phyloP scores from a whole-genome alignment of 225 moss, liverwort and hornwort genomes.

The Asterella californica region DNA sequence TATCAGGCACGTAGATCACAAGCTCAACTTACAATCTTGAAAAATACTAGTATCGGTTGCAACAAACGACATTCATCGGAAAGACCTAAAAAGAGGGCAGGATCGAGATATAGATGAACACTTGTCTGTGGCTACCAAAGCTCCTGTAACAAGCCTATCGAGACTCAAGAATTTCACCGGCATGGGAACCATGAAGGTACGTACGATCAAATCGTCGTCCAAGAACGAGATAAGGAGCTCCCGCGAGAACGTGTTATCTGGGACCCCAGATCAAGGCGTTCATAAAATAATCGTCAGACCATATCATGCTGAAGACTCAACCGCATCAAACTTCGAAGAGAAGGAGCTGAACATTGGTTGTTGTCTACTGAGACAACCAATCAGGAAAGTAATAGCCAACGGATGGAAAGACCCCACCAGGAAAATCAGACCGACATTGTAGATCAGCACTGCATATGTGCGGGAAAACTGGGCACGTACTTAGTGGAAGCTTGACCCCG shows the following conservation, averaged over 20 bases:
- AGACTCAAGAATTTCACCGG: neutral
- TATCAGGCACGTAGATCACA: neutral
- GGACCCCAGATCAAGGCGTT: neutral
- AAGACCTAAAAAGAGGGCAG: neutral
- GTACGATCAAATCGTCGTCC: constrained; percentile 80
- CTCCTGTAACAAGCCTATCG: neutral
- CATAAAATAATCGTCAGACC: neutral
- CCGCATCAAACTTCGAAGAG: neutral
- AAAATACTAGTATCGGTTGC: neutral
- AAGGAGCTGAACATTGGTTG: neutral
- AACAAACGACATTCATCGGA: neutral
- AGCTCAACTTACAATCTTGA: neutral
- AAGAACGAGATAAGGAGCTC: constrained; percentile 85
- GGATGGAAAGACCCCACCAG: neutral
- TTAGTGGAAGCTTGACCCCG: constrained; percentile 74
- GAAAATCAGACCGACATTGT: neutral
- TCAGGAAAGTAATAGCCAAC: neutral
- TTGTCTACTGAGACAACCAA: neutral
- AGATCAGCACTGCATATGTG: neutral
- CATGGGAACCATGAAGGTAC: constrained; percentile 5
- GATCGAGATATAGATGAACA: neutral
- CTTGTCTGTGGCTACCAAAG: neutral
- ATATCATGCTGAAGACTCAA: neutral
- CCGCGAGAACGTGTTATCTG: constrained; percentile 65
- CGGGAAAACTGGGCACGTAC: constrained; percentile 28